Base-by-base conservation (phyloP, 1,284 basidiomycete species). In the Bjerkandera adusta region DNA sequence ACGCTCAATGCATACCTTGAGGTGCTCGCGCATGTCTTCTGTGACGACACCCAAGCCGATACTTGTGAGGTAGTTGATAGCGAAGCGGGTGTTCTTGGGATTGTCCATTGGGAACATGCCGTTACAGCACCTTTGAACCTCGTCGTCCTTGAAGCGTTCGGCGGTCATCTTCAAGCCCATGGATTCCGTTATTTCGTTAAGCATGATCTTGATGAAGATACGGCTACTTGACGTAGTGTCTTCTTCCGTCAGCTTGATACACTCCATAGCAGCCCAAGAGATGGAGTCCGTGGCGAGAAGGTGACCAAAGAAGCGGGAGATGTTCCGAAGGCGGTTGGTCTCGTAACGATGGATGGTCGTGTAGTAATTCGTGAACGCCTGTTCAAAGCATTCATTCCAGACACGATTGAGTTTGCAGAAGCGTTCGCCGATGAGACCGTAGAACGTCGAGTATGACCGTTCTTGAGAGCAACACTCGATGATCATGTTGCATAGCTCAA, bases 391-490 rank as follows among this genome's bases (percentile, higher is more conserved):
- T 37, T 94, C 92, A 35, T 87, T 89, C 95, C 96, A 99, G 8
- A 91, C 77, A 22, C 92, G 86, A 66, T 97, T 94, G 56, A 99
- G 77, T 69, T 97, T 97, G 73, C 90, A 90, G 71, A 99, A 94
- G 10, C 96, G 86, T 68, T 99, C 96, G 44, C 93, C 94, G 57
- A 97, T 82, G 27, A 97, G 83, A 16, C 96, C 96, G 63, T 96
- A 99, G 74, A 97, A 99, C 33, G 82, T 92, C 8, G 90, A 90
- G 67, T 97, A 99, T 0, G 96, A 95, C 4, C 96, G 88, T 66
- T 99, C 96, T 73, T 99, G 96, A 2, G 96, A 99, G 65, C 96
- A 99, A 85, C 96, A 99, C 63, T 99, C 96, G 67, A 99, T 89
- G 50, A 99, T 81, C 96, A 99, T 99, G 75, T 99, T 98, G 68